Percentiles rank a stretch among this genome's conserved stretches.
Evolutionary conservation across 2,329 filamentous ascomycete species (phyloP).

Genomic region (Amesomyces nigricolor): DNA sequence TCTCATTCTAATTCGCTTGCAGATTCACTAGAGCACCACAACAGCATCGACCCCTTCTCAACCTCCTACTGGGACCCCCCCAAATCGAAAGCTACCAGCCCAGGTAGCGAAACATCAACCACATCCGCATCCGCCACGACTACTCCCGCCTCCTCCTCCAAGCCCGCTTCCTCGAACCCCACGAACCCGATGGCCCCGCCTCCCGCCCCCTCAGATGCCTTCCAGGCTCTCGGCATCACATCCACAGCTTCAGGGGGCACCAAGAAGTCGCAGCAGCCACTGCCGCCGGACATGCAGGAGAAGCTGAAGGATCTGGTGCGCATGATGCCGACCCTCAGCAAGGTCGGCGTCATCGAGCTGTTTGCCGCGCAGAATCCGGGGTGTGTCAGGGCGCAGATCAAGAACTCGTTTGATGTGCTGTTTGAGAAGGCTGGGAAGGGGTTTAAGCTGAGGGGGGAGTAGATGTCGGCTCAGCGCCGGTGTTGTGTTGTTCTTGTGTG

Average conservation of each 20-base stretch:
- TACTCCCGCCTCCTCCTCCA: not conserved
- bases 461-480: not conserved
- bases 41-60: constrained; percentile 76
- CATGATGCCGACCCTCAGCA: constrained; percentile 54
- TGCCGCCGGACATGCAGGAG: constrained; percentile 55
- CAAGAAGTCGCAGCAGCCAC: constrained; percentile 32
- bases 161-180: not conserved
- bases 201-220: constrained; percentile 22
- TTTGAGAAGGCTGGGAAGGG: constrained; percentile 59
- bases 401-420: constrained; percentile 60
- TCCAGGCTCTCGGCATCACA: constrained; percentile 17
- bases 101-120: constrained; percentile 22
- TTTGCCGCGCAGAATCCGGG: constrained; percentile 70
- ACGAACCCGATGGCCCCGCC: constrained; percentile 18
- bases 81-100: constrained; percentile 23
- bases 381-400: constrained; percentile 64
- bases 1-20: constrained; percentile 17
- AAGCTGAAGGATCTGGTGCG: constrained; percentile 66
- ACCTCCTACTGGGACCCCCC: constrained; percentile 67
- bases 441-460: constrained; percentile 47
- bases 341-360: constrained; percentile 67
- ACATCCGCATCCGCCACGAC: constrained; percentile 7
- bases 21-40: constrained; percentile 46
- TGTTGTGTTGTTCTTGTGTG: not conserved
- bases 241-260: constrained; percentile 6